A percentile compares a stretch with the other conserved stretches of the same genome.
Evolutionary conservation across 2,329 filamentous ascomycete species (phyloP).

Genomic region (Lachnellula suecica): DNA sequence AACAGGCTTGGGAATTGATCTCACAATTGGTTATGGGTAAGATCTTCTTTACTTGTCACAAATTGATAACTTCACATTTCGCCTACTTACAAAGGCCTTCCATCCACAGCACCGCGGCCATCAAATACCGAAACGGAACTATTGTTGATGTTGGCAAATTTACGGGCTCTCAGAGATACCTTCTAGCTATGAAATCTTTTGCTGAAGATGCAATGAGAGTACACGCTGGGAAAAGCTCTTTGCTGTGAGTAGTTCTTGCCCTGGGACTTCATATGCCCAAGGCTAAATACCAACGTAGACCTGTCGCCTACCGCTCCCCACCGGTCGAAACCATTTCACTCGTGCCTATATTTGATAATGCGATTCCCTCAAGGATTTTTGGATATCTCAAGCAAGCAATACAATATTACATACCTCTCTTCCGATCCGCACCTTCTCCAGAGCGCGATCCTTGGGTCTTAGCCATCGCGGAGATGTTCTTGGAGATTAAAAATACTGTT

Average conservation of each 20-base stretch:
- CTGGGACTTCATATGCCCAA: no score
- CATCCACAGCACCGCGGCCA: neutral
- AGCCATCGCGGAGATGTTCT: neutral
- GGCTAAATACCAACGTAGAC: no score
- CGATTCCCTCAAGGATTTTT: neutral
- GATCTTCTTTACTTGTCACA: no score
- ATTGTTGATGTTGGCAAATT: neutral
- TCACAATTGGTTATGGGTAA: no score
- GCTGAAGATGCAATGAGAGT: neutral
- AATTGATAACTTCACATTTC: no score
- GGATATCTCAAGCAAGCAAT: neutral
- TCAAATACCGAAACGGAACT: neutral
- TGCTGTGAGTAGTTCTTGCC: neutral
- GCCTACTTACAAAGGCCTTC: no score
- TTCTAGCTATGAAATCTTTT: neutral
- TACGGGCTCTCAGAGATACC: neutral
- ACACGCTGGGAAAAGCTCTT: neutral
- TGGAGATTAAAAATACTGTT: neutral
- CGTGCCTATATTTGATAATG: neutral
- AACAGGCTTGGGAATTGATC: no score
- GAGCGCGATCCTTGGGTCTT: neutral
- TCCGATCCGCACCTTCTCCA: neutral
- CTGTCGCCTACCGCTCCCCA: no score
- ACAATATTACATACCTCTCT: no score
- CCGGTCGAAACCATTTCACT: neutral